Conservation (phyloP, 768 basidiomycete genomes). For the Calocera viscosa region DNA sequence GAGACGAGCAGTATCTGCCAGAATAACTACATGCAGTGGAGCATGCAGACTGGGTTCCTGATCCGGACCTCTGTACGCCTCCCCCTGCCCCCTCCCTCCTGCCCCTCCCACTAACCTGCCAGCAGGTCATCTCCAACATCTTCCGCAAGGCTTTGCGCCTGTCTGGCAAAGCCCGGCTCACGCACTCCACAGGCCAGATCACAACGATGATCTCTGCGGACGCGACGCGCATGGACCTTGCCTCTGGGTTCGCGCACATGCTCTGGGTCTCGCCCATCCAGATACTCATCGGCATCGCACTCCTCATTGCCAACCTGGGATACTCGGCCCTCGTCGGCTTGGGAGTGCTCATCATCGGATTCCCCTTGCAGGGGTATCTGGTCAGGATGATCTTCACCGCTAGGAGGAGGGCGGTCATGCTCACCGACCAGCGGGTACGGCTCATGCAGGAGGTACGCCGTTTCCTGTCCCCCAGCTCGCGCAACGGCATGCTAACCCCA, state of each 20-base stretch:
- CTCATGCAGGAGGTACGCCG: slow-evolving; percentile 44
- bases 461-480: neutral
- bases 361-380: slow-evolving; percentile 46
- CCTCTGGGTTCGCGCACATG: slow-evolving; percentile 31
- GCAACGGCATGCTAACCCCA: neutral
- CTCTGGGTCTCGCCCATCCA: slow-evolving; percentile 50
- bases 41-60: slow-evolving; percentile 38
- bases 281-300: slow-evolving; percentile 46
- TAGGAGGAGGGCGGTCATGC: slow-evolving; percentile 43
- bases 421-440: slow-evolving; percentile 55
- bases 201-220: slow-evolving; percentile 62
- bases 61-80: slow-evolving; percentile 39
- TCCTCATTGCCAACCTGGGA: slow-evolving; percentile 55
- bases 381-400: slow-evolving; percentile 42
- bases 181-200: slow-evolving; percentile 53
- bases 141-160: slow-evolving; percentile 57
- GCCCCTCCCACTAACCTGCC: neutral
- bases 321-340: slow-evolving; percentile 58
- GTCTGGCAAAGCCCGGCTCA: slow-evolving; percentile 44
- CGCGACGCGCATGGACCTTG: slow-evolving; percentile 41
- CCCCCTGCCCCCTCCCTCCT: neutral
- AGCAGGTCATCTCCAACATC: slow-evolving; percentile 35
- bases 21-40: slow-evolving; percentile 17
- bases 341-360: slow-evolving; percentile 42
- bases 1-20: slow-evolving; percentile 25